Percentiles rank a stretch among this genome's conserved stretches.
Evolutionary conservation across 2,329 filamentous ascomycete species (phyloP).

Genomic region (Fusarium drepaniforme): DNA sequence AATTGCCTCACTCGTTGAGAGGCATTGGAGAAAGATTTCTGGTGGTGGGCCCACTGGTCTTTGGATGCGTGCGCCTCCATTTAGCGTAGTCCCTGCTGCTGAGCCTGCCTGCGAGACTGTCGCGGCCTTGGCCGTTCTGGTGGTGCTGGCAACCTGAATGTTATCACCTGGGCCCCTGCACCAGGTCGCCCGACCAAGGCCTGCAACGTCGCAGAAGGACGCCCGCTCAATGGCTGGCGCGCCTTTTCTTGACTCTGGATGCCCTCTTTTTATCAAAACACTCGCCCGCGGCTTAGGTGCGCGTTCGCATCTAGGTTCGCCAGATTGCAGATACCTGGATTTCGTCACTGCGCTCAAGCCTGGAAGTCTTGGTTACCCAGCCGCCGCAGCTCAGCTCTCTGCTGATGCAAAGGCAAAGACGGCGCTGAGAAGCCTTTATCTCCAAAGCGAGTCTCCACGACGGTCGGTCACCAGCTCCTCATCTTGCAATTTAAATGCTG

Average conservation of each 20-base stretch:
- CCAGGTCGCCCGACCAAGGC: constrained; percentile 29
- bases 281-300: constrained; percentile 38
- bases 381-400: constrained; percentile 33
- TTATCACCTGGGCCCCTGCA: constrained; percentile 42
- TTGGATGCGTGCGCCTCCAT: constrained; percentile 38
- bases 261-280: constrained; percentile 42
- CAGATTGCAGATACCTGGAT: constrained; percentile 41
- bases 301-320: constrained; percentile 37
- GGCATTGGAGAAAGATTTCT: constrained; percentile 36
- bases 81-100: constrained; percentile 39
- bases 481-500: constrained; percentile 47
- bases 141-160: constrained; percentile 20
- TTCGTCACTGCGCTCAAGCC: constrained; percentile 29
- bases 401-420: constrained; percentile 39
- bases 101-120: constrained; percentile 27
- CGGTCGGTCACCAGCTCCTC: constrained; percentile 39
- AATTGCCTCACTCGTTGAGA: constrained; percentile 30
- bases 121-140: constrained; percentile 35
- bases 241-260: constrained; percentile 35
- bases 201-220: constrained; percentile 33
- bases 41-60: constrained; percentile 39
- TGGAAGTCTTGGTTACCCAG: constrained; percentile 33
- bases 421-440: constrained; percentile 34
- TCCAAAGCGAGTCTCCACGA: constrained; percentile 41
- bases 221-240: constrained; percentile 37